A percentile compares a stretch with the other conserved stretches of the same genome.
Evolutionary conservation across 179 eudicot species (phyloP).

Genomic region (Nepenthes alata): DNA sequence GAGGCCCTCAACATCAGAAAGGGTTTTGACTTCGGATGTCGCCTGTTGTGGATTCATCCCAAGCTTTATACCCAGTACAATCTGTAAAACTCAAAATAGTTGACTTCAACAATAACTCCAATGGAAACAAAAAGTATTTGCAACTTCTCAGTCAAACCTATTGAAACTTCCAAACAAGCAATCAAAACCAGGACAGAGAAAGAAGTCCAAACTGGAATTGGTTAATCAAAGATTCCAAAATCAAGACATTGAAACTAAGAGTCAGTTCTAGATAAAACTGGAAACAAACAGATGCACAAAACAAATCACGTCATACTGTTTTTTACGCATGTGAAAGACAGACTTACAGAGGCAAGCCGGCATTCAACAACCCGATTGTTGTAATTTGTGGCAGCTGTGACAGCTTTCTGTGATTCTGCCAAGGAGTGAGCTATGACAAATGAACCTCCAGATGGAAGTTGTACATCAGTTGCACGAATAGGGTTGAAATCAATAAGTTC

Average conservation of each 20-base stretch:
- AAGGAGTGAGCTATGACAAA: slow-evolving; percentile 93
- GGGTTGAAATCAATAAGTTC: slow-evolving; percentile 95
- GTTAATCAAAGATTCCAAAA: too few species aligned
- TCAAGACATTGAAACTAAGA: too few species aligned
- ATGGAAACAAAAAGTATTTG: neutral
- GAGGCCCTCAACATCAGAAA: slow-evolving; percentile 91
- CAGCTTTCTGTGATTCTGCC: slow-evolving; percentile 95
- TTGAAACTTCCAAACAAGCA: too few species aligned
- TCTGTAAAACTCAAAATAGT: slow-evolving; percentile 29
- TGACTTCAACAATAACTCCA: neutral
- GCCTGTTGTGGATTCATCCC: slow-evolving; percentile 87
- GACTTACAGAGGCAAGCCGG: slow-evolving; percentile 83
- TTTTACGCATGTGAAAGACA: slow-evolving; percentile 3
- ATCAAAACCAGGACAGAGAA: too few species aligned
- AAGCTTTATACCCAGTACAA: slow-evolving; percentile 74
- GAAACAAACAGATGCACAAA: too few species aligned
- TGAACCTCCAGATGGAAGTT: slow-evolving; percentile 86
- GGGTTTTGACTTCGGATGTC: slow-evolving; percentile 57
- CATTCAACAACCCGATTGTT: slow-evolving; percentile 97
- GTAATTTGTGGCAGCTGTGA: slow-evolving; percentile 95
- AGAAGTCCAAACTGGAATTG: too few species aligned
- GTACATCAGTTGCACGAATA: slow-evolving; percentile 91
- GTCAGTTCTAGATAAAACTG: too few species aligned
- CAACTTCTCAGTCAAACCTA: too few species aligned
- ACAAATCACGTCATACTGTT: neutral